Base-by-base conservation (phyloP, 352 stramenopile species). In the Peronospora farinosa region DNA sequence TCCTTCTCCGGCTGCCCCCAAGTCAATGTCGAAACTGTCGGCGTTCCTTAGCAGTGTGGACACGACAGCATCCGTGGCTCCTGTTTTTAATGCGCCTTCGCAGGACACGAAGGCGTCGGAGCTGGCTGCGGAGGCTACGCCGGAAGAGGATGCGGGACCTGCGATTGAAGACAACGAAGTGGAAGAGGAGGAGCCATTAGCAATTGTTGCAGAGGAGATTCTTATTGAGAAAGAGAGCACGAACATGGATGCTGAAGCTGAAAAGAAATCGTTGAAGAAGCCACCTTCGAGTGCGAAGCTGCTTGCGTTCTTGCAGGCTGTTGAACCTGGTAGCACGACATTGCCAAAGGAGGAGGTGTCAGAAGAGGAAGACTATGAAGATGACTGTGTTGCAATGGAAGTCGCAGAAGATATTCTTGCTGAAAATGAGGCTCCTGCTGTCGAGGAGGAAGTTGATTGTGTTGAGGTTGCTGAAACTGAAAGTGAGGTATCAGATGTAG, bases 21-120 rank as follows among this genome's bases (percentile, higher is more conserved):
- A 72, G 45, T 57, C 50, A 7, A 40, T 61, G 45, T 84, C 75
- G 2, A 84, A 78, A 47, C 54, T 89, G 2, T 72, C 78, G 5
- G 72, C 72, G 5, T 89, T 89, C 49, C 41, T 89, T 30, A 89
- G 49, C 51, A 82, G 63, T 8, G 78, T 89, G 2, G 69, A 83
- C 25, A 55, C 60, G 10, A 51, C 59, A 1, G 32, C 38, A 13
- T 16, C 47, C 9, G 11, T 55, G 12, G 37, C 43, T 6, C 57
- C 58, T 25, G 37, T 56, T 0, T 54, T 51, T 0, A 59, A 47
- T 23, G 51, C 67, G 1, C 43, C 53, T 30, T 45, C 47, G 23
- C 54, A 50, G 21, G 60, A 70, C 8, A 51, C 51, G 25, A 48
- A 56, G 13, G 19, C 31, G 3, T 15, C 49, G 12, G 51, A 63